A percentile compares a stretch with the other conserved stretches of the same genome.
phyloP scores from a whole-genome alignment of 2,329 filamentous ascomycete genomes.

The Hypomyces rosellus region DNA sequence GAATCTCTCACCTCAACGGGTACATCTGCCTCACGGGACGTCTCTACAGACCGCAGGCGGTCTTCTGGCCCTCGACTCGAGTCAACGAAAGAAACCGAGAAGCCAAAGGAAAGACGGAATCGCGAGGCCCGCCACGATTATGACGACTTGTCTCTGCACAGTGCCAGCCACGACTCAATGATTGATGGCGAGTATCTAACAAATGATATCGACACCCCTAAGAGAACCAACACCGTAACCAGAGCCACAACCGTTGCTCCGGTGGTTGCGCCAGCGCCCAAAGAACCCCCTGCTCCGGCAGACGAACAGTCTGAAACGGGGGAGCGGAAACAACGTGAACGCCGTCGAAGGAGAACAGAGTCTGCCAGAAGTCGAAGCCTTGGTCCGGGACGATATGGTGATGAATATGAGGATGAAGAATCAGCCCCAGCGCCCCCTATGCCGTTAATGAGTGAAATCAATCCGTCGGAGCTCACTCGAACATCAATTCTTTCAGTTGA shows the following conservation, averaged over 20 bases:
- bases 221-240: slow-evolving; percentile 37
- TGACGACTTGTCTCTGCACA: slow-evolving; percentile 43
- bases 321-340: slow-evolving; percentile 45
- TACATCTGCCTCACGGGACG: slow-evolving; percentile 47
- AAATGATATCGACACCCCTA: slow-evolving; percentile 39
- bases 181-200: slow-evolving; percentile 30
- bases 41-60: slow-evolving; percentile 54
- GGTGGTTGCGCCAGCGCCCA: slow-evolving; percentile 31
- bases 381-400: slow-evolving; percentile 38
- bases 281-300: slow-evolving; percentile 27
- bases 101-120: slow-evolving; percentile 39
- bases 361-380: slow-evolving; percentile 39
- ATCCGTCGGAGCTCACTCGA: slow-evolving; percentile 79
- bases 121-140: slow-evolving; percentile 51
- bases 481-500: slow-evolving; percentile 80
- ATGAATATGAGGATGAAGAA: slow-evolving; percentile 50
- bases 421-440: slow-evolving; percentile 60
- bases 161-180: slow-evolving; percentile 40
- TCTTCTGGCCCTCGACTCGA: slow-evolving; percentile 52
- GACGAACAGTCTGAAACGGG: slow-evolving; percentile 38
- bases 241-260: slow-evolving; percentile 41
- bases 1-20: slow-evolving; percentile 57
- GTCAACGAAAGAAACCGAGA: slow-evolving; percentile 51
- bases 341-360: slow-evolving; percentile 48
- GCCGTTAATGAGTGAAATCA: slow-evolving; percentile 81